phyloP scores from a whole-genome alignment of 495 filamentous ascomycete genomes.

The Parachaetomium inaequale region DNA sequence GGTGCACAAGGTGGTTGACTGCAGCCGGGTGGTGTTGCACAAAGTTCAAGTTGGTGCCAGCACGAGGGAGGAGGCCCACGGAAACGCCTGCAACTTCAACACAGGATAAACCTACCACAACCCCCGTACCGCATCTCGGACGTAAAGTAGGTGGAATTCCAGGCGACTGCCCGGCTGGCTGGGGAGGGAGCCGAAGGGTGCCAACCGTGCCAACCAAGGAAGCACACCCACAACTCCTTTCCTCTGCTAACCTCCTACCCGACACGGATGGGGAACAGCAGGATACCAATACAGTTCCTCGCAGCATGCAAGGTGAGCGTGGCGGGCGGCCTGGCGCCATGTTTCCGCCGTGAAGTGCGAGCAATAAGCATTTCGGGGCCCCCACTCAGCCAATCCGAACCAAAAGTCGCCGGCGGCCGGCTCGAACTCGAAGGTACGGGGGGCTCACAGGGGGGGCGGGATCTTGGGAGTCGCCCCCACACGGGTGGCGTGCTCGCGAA shows the following conservation, averaged over 20 bases:
- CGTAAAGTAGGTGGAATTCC: slow-evolving; percentile 4
- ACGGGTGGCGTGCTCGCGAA: neutral
- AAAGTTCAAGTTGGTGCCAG: slow-evolving; percentile 18
- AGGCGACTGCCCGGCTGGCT: too few relatives aligned
- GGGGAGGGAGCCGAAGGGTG: too few relatives aligned
- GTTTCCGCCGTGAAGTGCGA: too few relatives aligned
- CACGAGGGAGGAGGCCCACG: neutral
- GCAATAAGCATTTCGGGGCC: too few relatives aligned
- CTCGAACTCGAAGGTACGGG: neutral
- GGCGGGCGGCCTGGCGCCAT: too few relatives aligned
- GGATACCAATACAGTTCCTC: too few relatives aligned
- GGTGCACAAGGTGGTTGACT: neutral
- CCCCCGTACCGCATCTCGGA: slow-evolving; percentile 3
- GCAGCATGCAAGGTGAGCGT: too few relatives aligned
- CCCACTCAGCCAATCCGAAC: neutral
- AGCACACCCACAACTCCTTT: too few relatives aligned
- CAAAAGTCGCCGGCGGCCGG: neutral
- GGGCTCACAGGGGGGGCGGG: neutral
- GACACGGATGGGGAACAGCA: neutral
- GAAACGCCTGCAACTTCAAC: neutral
- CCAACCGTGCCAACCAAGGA: too few relatives aligned
- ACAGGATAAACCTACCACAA: neutral
- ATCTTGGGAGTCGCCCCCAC: neutral
- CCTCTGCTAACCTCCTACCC: neutral
- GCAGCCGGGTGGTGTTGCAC: slow-evolving; percentile 8